These are phyloP conservation scores for Immersiporthe knoxdaviesiana DNA, from an alignment of 2,329 filamentous ascomycete genomes.

Conservation along the genomic window DNA sequence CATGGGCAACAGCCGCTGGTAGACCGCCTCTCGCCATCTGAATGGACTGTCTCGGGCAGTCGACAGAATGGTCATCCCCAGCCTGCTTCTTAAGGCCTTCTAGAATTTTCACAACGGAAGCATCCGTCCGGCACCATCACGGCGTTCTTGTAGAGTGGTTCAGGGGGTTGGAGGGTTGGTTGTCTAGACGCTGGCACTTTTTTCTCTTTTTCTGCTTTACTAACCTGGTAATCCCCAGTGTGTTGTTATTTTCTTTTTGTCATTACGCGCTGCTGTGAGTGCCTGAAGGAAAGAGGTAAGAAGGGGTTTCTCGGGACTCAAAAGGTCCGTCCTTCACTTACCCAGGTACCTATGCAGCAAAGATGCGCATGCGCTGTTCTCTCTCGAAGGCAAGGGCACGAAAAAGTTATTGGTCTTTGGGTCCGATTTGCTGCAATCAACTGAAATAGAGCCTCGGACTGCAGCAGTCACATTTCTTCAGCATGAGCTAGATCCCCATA, in stretches of 20 bases:
- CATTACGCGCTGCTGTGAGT: background rate
- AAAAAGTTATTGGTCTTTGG: slow-evolving; percentile 25
- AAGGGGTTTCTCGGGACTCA: background rate
- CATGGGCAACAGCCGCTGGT: slow-evolving; percentile 56
- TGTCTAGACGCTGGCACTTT: slow-evolving; percentile 29
- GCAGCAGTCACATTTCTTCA: slow-evolving; percentile 1
- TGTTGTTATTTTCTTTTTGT: slow-evolving; percentile 18
- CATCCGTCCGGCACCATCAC: slow-evolving; percentile 24
- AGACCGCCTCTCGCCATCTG: slow-evolving; percentile 34
- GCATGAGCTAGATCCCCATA: slow-evolving; percentile 9
- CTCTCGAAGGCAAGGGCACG: slow-evolving; percentile 12
- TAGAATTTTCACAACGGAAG: slow-evolving; percentile 20
- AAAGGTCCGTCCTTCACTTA: slow-evolving; percentile 12
- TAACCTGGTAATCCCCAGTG: slow-evolving; percentile 25
- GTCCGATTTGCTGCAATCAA: slow-evolving; percentile 5
- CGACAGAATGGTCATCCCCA: background rate
- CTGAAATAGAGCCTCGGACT: slow-evolving; percentile 2
- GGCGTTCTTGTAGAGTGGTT: slow-evolving; percentile 31
- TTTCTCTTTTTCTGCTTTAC: slow-evolving; percentile 20
- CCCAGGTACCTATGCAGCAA: slow-evolving; percentile 5
- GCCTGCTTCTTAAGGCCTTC: slow-evolving; percentile 14
- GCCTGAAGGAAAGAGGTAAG: slow-evolving; percentile 15
- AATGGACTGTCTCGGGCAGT: background rate
- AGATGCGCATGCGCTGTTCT: background rate
- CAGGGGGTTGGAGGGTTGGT: slow-evolving; percentile 6